Conservation (phyloP, 1,139 yeast species). For the Pneumocystis wakefieldiae region DNA sequence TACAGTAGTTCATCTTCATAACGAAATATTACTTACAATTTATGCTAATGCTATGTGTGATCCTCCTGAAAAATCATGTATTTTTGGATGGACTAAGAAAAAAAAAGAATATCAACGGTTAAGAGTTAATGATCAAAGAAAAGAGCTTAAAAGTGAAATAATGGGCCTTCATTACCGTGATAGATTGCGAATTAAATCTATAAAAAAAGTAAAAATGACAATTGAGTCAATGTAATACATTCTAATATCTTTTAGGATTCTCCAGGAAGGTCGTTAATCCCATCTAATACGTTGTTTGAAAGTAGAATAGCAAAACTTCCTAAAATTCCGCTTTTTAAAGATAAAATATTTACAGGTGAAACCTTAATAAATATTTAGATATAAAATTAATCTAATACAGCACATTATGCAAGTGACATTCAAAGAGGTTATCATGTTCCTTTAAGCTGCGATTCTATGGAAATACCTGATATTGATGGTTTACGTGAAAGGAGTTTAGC, state of each 20-base stretch:
- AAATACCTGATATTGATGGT: constrained; percentile 67
- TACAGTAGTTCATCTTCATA: constrained; percentile 40
- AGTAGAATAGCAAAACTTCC: constrained; percentile 79
- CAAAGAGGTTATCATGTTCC: constrained; percentile 80
- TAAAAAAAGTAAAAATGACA: constrained; percentile 34
- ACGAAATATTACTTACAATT: constrained; percentile 63
- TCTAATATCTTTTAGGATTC: neutral
- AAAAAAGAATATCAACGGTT: constrained; percentile 16
- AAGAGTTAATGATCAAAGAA: constrained; percentile 40
- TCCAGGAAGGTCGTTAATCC: constrained; percentile 52
- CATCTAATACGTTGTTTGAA: constrained; percentile 60
- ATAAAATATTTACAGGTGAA: constrained; percentile 20
- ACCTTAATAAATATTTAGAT: neutral
- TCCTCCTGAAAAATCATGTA: constrained; percentile 34
- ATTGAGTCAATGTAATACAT: neutral
- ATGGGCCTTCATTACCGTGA: constrained; percentile 78
- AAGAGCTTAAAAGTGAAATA: constrained; percentile 68
- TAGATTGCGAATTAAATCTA: constrained; percentile 66
- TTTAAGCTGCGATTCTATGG: constrained; percentile 51
- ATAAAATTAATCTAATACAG: constrained; percentile 22
- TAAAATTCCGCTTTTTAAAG: constrained; percentile 60
- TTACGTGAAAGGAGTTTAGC: constrained; percentile 61
- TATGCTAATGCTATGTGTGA: constrained; percentile 74
- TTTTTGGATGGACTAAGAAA: constrained; percentile 37
- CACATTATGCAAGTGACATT: constrained; percentile 76